Base-by-base conservation (phyloP, 495 filamentous ascomycete genomes). In the Penicillium maclennaniae region DNA sequence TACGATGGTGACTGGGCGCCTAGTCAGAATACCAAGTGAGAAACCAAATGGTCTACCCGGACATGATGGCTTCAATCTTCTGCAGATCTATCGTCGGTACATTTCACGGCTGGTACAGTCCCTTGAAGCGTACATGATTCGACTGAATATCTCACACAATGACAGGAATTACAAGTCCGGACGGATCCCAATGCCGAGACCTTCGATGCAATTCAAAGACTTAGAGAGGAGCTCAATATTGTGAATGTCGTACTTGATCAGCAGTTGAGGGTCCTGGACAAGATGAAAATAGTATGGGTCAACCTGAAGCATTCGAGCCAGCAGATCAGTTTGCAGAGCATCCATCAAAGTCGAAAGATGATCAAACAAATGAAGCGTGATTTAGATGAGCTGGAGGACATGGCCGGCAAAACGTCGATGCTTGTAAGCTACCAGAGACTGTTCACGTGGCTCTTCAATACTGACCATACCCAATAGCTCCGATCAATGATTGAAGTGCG, bases 401-500 rank as follows among this genome's bases (percentile, higher is more conserved):
- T 53, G 51, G 43, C 51, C 21, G 37, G 41, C 8, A 53, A 53
- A 16, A 41, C 51, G 3, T 53, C 51, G 2, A 47, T 47, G 26
- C 43, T 53, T n/a, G 51, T 53, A 16, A 46, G 45, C 15, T 47
- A 27, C 28, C 7, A 2, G 7, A 28, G 20, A 7, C 27, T 28
- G 16, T 19, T 44, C 25, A 15, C 16, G 21, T 6, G 21, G 12
- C 36, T 20, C 20, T 23, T 46, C 3, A 31, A 27, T 4, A 31
- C 19, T 49, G 10, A 42, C n/a, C 23, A 49, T 20, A n/a, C 0
- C 28, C 49, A 37, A 51, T n/a, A 53, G 51, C 51, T 53, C 10
- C 51, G 51, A 34, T 54, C 52, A 7, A 48, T 49, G 45, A 49
- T 49, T 36, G 45, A 49, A 49, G 52, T 54, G n/a, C 45, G 52